Evolutionary conservation across 768 basidiomycete genomes (phyloP).

Genomic region (Lactarius indigo): DNA sequence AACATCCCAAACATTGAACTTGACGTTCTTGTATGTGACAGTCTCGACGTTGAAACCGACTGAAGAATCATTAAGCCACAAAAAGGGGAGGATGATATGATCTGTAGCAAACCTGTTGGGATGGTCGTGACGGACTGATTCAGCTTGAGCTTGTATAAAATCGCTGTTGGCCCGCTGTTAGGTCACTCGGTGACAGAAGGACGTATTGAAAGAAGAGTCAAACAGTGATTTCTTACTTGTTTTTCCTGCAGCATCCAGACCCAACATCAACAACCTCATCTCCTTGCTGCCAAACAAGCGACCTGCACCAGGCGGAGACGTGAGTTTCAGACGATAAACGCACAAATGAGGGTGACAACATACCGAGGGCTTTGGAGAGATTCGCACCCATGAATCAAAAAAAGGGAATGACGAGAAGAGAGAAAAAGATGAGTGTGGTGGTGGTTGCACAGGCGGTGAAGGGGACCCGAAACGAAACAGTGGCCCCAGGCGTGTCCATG

Average conservation of each 20-base stretch:
- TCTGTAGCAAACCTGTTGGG: constrained; percentile 70
- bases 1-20: constrained; percentile 95
- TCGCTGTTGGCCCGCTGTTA: constrained; percentile 53
- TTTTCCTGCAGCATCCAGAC: constrained; percentile 96
- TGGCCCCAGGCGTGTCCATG: background rate
- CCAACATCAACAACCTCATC: constrained; percentile 96
- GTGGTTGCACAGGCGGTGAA: constrained; percentile 1
- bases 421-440: constrained; percentile 24
- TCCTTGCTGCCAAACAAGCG: constrained; percentile 98
- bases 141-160: constrained; percentile 97
- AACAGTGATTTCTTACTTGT: constrained; percentile 63
- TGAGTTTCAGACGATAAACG: constrained; percentile 6
- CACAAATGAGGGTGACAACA: constrained; percentile 25
- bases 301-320: constrained; percentile 43
- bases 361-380: constrained; percentile 80
- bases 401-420: constrained; percentile 50
- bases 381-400: constrained; percentile 73
- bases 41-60: constrained; percentile 99
- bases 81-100: background rate
- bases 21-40: constrained; percentile 98
- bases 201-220: constrained; percentile 16
- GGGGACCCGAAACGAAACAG: background rate
- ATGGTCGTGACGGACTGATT: constrained; percentile 99
- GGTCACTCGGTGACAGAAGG: background rate
- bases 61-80: constrained; percentile 30